These are phyloP conservation scores for Remersonia thermophila DNA, from an alignment of 2,329 filamentous ascomycete genomes.

Conservation along the genomic window DNA sequence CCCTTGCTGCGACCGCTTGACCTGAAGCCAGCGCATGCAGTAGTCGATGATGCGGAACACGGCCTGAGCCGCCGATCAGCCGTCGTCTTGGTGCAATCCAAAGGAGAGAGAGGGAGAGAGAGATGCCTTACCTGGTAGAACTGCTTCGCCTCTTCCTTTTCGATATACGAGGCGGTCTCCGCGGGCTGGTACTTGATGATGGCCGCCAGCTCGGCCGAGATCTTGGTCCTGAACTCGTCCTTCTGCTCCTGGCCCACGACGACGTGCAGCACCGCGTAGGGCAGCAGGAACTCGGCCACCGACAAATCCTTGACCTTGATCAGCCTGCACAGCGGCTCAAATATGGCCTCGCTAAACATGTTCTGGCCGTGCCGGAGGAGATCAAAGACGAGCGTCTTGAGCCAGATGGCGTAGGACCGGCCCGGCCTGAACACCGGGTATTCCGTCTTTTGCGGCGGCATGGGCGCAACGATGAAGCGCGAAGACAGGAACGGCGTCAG, in stretches of 20 bases:
- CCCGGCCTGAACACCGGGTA: slow-evolving; percentile 70
- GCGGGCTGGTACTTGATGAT: slow-evolving; percentile 54
- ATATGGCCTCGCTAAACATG: slow-evolving; percentile 62
- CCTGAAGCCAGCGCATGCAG: slow-evolving; percentile 76
- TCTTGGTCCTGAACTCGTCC: slow-evolving; percentile 31
- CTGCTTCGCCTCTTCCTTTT: slow-evolving; percentile 64
- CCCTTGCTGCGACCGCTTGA: slow-evolving; percentile 41
- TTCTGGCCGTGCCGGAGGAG: slow-evolving; percentile 68
- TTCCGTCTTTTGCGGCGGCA: slow-evolving; percentile 40
- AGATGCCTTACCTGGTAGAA: slow-evolving; percentile 69
- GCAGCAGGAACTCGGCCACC: slow-evolving; percentile 78
- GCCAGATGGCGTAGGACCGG: slow-evolving; percentile 66
- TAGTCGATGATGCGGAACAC: slow-evolving; percentile 89
- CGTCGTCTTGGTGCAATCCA: no score
- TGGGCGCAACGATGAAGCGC: slow-evolving; percentile 60
- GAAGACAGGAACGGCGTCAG: slow-evolving; percentile 83
- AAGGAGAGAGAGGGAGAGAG: no score
- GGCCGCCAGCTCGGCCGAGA: slow-evolving; percentile 60
- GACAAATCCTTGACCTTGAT: slow-evolving; percentile 77
- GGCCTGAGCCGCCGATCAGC: slow-evolving; percentile 39
- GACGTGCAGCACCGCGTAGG: slow-evolving; percentile 74
- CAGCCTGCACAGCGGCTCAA: slow-evolving; percentile 67
- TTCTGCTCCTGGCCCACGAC: slow-evolving; percentile 56
- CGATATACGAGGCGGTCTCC: slow-evolving; percentile 40
- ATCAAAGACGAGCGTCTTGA: slow-evolving; percentile 68